Percentiles rank a stretch among this genome's conserved stretches.
These are phyloP conservation scores for Dendrobium officinale DNA, from an alignment of 106 monocot species.

Conservation along the genomic window DNA sequence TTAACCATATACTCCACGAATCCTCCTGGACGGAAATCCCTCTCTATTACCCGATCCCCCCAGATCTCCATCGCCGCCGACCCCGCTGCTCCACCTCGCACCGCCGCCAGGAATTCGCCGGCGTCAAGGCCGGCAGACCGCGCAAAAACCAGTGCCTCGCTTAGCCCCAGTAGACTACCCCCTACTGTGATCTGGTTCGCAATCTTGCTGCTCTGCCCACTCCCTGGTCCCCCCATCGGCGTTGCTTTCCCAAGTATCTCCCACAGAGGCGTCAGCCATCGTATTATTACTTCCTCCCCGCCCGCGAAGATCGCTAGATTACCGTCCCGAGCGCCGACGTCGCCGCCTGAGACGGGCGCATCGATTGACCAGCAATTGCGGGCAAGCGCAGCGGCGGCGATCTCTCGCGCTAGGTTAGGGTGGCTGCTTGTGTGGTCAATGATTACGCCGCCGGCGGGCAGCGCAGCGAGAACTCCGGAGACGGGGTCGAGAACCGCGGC, in stretches of 20 bases:
- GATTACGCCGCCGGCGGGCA: conserved; percentile 1
- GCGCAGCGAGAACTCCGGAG: conserved; percentile 11
- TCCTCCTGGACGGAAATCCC: conserved; percentile 30
- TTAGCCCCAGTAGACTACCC: conserved; percentile 22
- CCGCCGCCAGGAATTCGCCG: conserved; percentile 12
- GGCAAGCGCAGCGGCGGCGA: conserved; percentile 10
- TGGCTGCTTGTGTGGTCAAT: conserved; percentile 26
- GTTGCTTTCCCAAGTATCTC: conserved; percentile 15
- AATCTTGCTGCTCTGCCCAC: conserved; percentile 47
- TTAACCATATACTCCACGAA: conserved; percentile 42
- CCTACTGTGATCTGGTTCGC: conserved; percentile 43
- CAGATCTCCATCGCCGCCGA: conserved; percentile 24
- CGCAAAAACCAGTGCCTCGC: conserved; percentile 36
- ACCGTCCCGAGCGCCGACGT: conserved; percentile 35
- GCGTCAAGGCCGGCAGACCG: conserved; percentile 16
- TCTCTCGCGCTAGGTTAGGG: conserved; percentile 16
- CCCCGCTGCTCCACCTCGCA: conserved; percentile 22
- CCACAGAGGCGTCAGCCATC: conserved; percentile 29
- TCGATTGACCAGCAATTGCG: conserved; percentile 32
- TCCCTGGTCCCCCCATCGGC: conserved; percentile 31
- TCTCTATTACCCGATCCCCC: conserved; percentile 24
- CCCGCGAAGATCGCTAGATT: conserved; percentile 40
- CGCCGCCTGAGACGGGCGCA: conserved; percentile 45
- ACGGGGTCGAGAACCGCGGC: conserved; percentile 20
- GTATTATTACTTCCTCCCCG: conserved; percentile 17